Evolutionary conservation across 257 asterid genomes (phyloP).

Genomic region (Avicennia marina): DNA sequence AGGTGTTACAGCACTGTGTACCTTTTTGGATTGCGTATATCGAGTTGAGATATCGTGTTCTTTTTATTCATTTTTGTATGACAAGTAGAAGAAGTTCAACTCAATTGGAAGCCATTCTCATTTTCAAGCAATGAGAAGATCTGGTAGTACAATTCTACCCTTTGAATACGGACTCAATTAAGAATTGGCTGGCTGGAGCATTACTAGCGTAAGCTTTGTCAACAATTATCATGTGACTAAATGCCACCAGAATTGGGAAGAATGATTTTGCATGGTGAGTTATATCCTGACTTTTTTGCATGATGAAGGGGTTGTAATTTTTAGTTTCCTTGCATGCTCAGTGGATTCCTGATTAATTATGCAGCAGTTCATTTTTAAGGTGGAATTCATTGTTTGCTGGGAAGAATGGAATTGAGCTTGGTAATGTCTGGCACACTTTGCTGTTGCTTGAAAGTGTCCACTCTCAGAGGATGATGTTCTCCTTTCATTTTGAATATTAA

Average conservation of each 20-base stretch:
- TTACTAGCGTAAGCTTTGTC: constrained; percentile 15
- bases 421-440: constrained; percentile 13
- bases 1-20: constrained; percentile 13
- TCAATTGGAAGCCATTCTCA: constrained; percentile 1
- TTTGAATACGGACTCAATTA: constrained; percentile 20
- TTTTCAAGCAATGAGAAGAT: constrained; percentile 5
- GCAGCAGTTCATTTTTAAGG: constrained; percentile 7
- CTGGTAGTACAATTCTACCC: background rate
- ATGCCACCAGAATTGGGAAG: constrained; percentile 12
- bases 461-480: constrained; percentile 23
- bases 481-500: constrained; percentile 17
- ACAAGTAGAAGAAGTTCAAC: constrained; percentile 11
- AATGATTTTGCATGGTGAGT: constrained; percentile 8
- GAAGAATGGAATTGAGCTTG: constrained; percentile 26
- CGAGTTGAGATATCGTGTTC: constrained; percentile 1
- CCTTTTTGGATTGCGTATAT: constrained; percentile 1
- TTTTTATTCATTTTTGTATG: background rate
- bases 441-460: constrained; percentile 26
- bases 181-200: constrained; percentile 22
- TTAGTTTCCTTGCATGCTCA: background rate
- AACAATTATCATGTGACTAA: constrained; percentile 11
- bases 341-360: constrained; percentile 22
- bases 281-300: constrained; percentile 12
- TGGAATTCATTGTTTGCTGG: constrained; percentile 15
- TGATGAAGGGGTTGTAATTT: constrained; percentile 19